Base-by-base conservation (phyloP, 2,329 filamentous ascomycete species). In the Exophiala calicioides region DNA sequence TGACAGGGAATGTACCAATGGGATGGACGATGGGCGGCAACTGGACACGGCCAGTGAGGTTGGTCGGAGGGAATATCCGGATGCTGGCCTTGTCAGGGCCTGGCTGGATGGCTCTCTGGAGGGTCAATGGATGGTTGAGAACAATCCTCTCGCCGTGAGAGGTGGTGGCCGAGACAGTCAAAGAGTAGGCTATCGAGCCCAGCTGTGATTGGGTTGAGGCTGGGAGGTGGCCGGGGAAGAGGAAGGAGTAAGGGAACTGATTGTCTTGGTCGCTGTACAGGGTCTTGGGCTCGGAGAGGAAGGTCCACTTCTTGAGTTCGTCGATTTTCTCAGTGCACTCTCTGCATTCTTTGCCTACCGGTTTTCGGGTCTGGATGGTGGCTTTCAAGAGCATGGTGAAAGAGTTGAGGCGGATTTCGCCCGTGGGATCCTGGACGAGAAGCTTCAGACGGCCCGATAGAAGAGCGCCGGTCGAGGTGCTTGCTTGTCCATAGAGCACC, bases 1-100 rank as follows among this genome's bases (percentile, higher is more conserved):
- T 78, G 38, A 96, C 78, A 8, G 77, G 85, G 70, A 94, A 91
- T 60, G 81, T 82, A 60, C 88, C 87, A 50, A 90, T 87, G 4
- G 91, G 90, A 70, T 95, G 85, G 53, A 96, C 84, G 55, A 95
- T 81, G 27, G 88, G 82, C 35, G 85, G 85, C 55, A 95, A 84
- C 60, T 88, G 84, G 53, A 93, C 86, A 62, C 84, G 85, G 48
- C 89, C 87, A 57, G 88, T 90, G 61, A 98, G 84, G 70, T 95
- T 93, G 58, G 93, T 98, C 0, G 93, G 91, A 36, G 91, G 93
- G 70, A 98, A 98, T 62, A 97, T 87, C 62, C 91, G 88, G 53
- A 95, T 84, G 12, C 88, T 94, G 69, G 90, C 85, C 69, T 94
- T 91, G 52, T 94, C 89, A 42, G 80, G 77, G 37, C 89, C 86